Evolutionary conservation across 2,329 filamentous ascomycete genomes (phyloP), one percentile per base, ranked within the genome.

Genomic region (Colletotrichum sp.): DNA sequence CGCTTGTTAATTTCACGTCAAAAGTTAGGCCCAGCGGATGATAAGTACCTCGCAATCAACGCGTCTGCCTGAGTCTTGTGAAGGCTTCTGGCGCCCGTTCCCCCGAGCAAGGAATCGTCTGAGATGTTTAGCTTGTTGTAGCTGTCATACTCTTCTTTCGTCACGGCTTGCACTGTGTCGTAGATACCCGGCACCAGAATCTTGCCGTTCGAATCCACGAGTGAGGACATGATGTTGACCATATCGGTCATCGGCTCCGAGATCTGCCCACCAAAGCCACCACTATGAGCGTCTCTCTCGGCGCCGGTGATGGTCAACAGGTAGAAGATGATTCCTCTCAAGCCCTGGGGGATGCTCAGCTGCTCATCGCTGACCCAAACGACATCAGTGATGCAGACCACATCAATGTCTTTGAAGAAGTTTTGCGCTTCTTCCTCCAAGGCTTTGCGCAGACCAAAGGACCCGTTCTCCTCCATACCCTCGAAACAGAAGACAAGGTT

Each of bases 311-410:
- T 89, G 86, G 97, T 94, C 79, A 99, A 87, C 66, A 94, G 94
- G 89, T 99, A 99, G 91, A 99, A 99, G 89, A 97, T 98, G 92
- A 95, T 98, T 67, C 97, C 97, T 79, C 97, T 94, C 77, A 99
- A 93, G 80, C 97, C 97, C 84, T 99, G 99, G 6, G 97, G 99
- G 82, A 99, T 88, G 85, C 97, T 99, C 15, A 97, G 97, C 90
- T 98, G 98, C 90, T 99, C 96, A 6, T 97, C 98, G 72, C 97
- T 97, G 48, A 99, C 93, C 97, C 97, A 99, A 92, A 99, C 99
- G 91, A 99, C 99, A 87, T 99, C 97, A 61, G 95, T 98, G 83
- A 99, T 99, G 88, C 97, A 99, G 76, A 99, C 95, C 7, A 96
- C 97, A 80, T 99, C 97, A 43, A 96, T 93, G 81, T 98, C 96